Evolutionary conservation across 2,329 filamentous ascomycete genomes (phyloP), one percentile per base, ranked within the genome.

Genomic region (Fusarium albosuccineum): DNA sequence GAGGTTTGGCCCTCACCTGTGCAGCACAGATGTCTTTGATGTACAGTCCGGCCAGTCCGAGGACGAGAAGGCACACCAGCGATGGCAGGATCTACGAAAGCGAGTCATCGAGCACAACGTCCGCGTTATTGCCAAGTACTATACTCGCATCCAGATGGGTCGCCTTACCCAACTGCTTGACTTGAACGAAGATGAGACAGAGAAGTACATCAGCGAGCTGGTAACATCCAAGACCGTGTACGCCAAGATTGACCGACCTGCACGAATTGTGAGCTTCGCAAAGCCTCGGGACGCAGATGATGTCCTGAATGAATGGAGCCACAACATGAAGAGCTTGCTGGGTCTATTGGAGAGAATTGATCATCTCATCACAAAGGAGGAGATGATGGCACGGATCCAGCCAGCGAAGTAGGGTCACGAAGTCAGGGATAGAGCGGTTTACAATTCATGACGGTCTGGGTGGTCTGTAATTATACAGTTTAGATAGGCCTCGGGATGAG

Each of bases 101-200:
- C 94, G 96, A 54, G 96, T 99, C 65, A 99, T 99, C 74, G 96
- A 99, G 84, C 96, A 99, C 83, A 99, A 99, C 71, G 95, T 99
- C 54, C 93, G 96, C 53, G 96, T 99, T 2, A 89, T 99, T 37
- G 96, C 96, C 73, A 97, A 97, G 82, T 99, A 99, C 86, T 99
- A 99, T 83, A 99, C 96, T 22, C 93, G 96, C 73, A 97, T 99
- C 77, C 91, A 93, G 78, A 96, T 97, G 87, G 89, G 90, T 68
- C 92, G 96, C 34, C 85, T 99, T 64, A 97, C 94, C 8, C 87
- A 96, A 79, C 88, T 99, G 30, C 89, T 99, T 58, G 96, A 99
- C 77, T 85, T 99, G 70, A 91, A 91, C 1, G 94, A 97, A 78
- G 93, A 97, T 62, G 96, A 99, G 85, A 98, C 96, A 9, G 96